Conservation (phyloP, 495 filamentous ascomycete species). For the Annulohypoxylon maeteangense region DNA sequence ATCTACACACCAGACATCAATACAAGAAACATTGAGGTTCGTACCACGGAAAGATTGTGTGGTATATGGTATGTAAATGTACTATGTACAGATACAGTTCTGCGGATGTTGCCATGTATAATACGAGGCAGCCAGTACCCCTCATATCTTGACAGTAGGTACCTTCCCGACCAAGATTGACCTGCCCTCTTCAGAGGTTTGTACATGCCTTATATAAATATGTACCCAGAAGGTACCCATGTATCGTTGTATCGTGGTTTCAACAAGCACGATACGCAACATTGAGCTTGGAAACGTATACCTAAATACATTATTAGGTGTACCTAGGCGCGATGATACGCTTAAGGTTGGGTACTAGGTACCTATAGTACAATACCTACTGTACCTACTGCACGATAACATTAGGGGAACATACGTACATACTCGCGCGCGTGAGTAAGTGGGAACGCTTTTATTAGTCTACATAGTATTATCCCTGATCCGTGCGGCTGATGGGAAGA, state of each 20-base stretch:
- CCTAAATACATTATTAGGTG: background rate
- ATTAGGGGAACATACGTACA: background rate
- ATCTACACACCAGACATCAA: background rate
- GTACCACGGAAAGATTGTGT: background rate
- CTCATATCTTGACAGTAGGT: constrained; percentile 19
- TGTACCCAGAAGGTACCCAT: background rate
- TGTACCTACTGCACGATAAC: background rate
- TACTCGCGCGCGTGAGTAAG: background rate
- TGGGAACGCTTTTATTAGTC: constrained; percentile 8
- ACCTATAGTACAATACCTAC: no score
- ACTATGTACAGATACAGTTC: background rate
- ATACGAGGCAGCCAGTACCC: constrained; percentile 19
- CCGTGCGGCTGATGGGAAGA: constrained; percentile 36
- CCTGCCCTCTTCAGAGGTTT: constrained; percentile 33
- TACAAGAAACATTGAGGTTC: background rate
- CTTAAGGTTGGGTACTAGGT: no score
- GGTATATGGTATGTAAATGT: background rate
- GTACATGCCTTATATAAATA: constrained; percentile 2
- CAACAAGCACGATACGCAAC: background rate
- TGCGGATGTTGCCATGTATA: constrained; percentile 8
- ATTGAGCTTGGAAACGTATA: background rate
- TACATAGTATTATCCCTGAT: constrained; percentile 19
- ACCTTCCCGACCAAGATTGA: constrained; percentile 37
- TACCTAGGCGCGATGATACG: no score
- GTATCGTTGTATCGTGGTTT: background rate